A percentile compares a stretch with the other conserved stretches of the same genome.
phyloP scores from a whole-genome alignment of 257 asterid species.

The Solanum boliviense region DNA sequence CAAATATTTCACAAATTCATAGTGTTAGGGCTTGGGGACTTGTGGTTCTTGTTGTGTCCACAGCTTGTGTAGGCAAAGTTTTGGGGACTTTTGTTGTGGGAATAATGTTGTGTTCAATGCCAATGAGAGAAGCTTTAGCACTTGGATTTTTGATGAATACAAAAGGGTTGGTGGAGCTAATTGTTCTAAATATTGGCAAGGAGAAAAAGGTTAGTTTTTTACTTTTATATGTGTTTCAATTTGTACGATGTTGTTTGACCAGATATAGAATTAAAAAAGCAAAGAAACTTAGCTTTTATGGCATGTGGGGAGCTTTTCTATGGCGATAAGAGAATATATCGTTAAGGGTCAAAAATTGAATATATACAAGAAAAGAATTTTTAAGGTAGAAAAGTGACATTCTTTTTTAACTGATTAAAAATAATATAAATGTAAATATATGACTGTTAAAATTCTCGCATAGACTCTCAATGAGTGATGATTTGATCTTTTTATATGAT shows the following conservation, averaged over 20 bases:
- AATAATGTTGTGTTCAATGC: constrained; percentile 32
- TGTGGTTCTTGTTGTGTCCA: constrained; percentile 35
- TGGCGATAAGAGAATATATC: not conserved
- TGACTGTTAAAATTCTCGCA: not conserved
- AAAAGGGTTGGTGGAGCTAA: constrained; percentile 43
- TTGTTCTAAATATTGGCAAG: not conserved
- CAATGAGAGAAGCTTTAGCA: constrained; percentile 42
- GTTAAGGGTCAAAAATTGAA: not conserved
- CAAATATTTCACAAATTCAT: constrained; percentile 27
- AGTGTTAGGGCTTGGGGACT: constrained; percentile 45
- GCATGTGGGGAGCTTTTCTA: rapidly evolving
- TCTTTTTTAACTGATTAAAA: not conserved
- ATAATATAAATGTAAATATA: not conserved
- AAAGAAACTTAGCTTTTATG: not conserved
- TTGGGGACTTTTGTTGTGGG: constrained; percentile 48
- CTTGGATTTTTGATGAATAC: constrained; percentile 71
- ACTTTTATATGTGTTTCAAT: not conserved
- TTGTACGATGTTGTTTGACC: not conserved
- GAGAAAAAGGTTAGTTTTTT: not conserved
- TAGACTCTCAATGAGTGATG: not conserved
- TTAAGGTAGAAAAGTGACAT: not conserved
- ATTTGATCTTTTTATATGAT: not conserved
- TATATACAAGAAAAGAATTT: not conserved
- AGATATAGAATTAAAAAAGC: not conserved
- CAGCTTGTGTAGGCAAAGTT: constrained; percentile 52